Conservation (phyloP, 805 yeast genomes). For the Lachancea thermotolerans region DNA sequence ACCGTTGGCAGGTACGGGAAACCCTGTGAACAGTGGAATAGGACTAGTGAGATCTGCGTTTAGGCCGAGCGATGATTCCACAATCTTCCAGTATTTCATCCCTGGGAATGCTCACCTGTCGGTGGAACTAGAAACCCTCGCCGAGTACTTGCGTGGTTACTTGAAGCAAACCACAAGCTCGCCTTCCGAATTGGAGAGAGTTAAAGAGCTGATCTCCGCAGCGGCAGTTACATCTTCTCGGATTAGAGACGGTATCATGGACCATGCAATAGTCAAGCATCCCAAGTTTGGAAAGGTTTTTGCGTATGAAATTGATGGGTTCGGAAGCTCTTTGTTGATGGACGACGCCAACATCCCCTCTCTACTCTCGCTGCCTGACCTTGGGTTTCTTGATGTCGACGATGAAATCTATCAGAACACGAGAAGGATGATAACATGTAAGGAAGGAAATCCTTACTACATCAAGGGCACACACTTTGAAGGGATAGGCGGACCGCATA, state of each 20-base stretch:
- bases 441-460: constrained; percentile 72
- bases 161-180: constrained; percentile 4
- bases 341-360: constrained; percentile 92
- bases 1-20: constrained; percentile 72
- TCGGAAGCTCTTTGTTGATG: constrained; percentile 66
- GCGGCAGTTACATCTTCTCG: constrained; percentile 32
- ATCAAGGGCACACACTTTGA: constrained; percentile 53
- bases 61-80: constrained; percentile 84
- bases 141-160: constrained; percentile 23
- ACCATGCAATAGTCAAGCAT: constrained; percentile 61
- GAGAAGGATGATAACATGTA: constrained; percentile 63
- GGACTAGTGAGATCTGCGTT: constrained; percentile 78
- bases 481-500: constrained; percentile 90
- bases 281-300: constrained; percentile 66
- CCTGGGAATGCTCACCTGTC: constrained; percentile 80
- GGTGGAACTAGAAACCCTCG: constrained; percentile 47
- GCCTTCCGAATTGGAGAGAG: neutral
- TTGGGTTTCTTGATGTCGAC: constrained; percentile 49
- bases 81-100: constrained; percentile 69
- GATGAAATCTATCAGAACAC: constrained; percentile 71
- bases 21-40: constrained; percentile 67
- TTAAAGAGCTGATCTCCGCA: constrained; percentile 13
- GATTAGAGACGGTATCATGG: constrained; percentile 51
- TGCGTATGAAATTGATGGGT: constrained; percentile 89
- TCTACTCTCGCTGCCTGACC: constrained; percentile 67